Evolutionary conservation across 192 early-diverging fungal genomes (phyloP).

Genomic region (Umbelopsis ramanniana): DNA sequence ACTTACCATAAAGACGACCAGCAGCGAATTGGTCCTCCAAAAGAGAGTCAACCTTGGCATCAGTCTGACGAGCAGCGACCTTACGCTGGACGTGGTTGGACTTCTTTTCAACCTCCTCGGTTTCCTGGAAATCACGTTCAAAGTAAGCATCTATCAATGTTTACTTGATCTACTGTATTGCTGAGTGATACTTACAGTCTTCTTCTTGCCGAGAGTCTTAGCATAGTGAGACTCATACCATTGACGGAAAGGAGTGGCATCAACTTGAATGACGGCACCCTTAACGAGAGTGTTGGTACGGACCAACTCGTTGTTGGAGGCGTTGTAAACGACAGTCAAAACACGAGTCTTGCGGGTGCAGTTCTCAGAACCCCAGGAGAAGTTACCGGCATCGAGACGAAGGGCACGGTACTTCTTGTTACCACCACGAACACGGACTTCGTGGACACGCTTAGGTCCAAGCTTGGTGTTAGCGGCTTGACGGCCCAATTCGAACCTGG

Average conservation of each 20-base stretch:
- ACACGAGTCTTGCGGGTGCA: slow-evolving; percentile 97
- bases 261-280: slow-evolving; percentile 96
- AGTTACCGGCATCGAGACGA: slow-evolving; percentile 96
- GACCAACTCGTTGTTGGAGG: slow-evolving; percentile 99
- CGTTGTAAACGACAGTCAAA: slow-evolving; percentile 95
- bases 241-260: slow-evolving; percentile 99
- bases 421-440: slow-evolving; percentile 96
- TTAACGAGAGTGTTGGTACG: slow-evolving; percentile 99
- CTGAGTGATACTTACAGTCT: slow-evolving; percentile 34
- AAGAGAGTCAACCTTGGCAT: slow-evolving; percentile 82
- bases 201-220: slow-evolving; percentile 83
- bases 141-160: slow-evolving; percentile 36
- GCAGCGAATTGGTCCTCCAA: slow-evolving; percentile 95
- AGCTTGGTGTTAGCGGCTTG: slow-evolving; percentile 98
- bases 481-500: slow-evolving; percentile 94
- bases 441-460: slow-evolving; percentile 95
- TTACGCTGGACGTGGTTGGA: slow-evolving; percentile 93
- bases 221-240: slow-evolving; percentile 99
- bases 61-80: slow-evolving; percentile 81
- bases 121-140: slow-evolving; percentile 59
- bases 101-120: slow-evolving; percentile 70
- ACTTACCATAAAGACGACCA: slow-evolving; percentile 81
- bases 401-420: slow-evolving; percentile 99
- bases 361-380: slow-evolving; percentile 96
- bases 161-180: neutral